Conservation (phyloP, 768 basidiomycete species). For the Goffeauzyma gilvescens region DNA sequence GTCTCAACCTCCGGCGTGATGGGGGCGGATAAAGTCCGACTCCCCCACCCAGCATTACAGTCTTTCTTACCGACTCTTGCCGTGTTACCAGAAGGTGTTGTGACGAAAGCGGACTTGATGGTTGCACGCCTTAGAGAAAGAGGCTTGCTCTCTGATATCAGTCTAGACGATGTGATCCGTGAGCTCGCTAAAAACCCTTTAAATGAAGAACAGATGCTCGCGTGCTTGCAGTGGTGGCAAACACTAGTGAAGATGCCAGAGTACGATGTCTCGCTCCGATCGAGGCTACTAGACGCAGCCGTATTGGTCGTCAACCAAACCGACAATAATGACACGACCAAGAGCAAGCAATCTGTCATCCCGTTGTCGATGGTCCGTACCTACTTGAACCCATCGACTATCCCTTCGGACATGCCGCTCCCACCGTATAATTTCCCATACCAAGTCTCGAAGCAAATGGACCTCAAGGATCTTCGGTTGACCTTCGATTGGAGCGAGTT, state of each 20-base stretch:
- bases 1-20: constrained; percentile 58
- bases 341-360: constrained; percentile 42
- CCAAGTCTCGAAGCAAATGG: constrained; percentile 41
- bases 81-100: constrained; percentile 42
- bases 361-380: constrained; percentile 51
- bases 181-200: constrained; percentile 59
- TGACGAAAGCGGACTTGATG: constrained; percentile 34
- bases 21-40: constrained; percentile 47
- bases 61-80: constrained; percentile 63
- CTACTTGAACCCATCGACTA: constrained; percentile 49
- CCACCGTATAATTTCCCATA: constrained; percentile 55
- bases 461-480: too few species aligned
- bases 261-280: constrained; percentile 34
- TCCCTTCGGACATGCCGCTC: constrained; percentile 56
- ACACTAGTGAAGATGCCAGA: constrained; percentile 34
- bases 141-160: constrained; percentile 52
- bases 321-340: too few species aligned
- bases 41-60: constrained; percentile 51
- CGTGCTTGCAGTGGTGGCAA: constrained; percentile 76
- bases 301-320: constrained; percentile 38
- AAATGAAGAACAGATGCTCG: constrained; percentile 50
- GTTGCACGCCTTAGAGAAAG: constrained; percentile 44
- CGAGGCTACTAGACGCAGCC: constrained; percentile 51
- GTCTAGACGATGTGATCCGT: constrained; percentile 60
- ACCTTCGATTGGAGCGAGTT: constrained; percentile 64